Base-by-base conservation (phyloP, 169 alveolate species). In the Plasmodium yoelii region DNA sequence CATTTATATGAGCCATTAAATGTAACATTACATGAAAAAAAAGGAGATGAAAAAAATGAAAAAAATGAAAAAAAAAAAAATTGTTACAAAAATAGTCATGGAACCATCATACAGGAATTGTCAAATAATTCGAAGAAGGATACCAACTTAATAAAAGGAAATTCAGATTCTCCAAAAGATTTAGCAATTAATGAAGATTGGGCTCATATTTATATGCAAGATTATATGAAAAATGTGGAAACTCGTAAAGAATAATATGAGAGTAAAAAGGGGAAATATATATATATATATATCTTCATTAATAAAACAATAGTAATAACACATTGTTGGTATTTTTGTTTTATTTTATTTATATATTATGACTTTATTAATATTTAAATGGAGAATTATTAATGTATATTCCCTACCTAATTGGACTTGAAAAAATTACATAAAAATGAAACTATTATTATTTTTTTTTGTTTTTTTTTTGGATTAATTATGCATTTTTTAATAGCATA, bases 141-240 rank as follows among this genome's bases (percentile, higher is more conserved):
- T 44, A 46, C 77, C 18, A 57, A 77, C 42, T 22, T 65, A 44
- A 59, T 64, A 12, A 64, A 53, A 26, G 39, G 80, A 51, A 49
- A 51, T 22, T 24, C 18, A 19, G 51, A 69, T 2, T 7, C 6
- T 3, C 19, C 22, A 42, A 55, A 63, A 44, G 42, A 34, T 34
- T 9, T 77, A 18, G 18, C 64, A 77, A 64, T 64, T 57, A 77
- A 77, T 8, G 77, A 63, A n/a, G 89, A 77, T 46, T 53, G 64
- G 10, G 89, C 26, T 24, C 89, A 77, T 46, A 77, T 60, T 2
- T 77, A 77, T 46, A 77, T 77, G 75, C 68, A 77, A 57, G 80
- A 77, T 77, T 77, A 77, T 64, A 77, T 77, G 89, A 64, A 64
- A 56, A 77, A 61, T 63, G 70, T 63, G 13, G 77, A 64, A 57